phyloP scores from a whole-genome alignment of 257 asterid genomes.

The Solanum pinnatisectum region DNA sequence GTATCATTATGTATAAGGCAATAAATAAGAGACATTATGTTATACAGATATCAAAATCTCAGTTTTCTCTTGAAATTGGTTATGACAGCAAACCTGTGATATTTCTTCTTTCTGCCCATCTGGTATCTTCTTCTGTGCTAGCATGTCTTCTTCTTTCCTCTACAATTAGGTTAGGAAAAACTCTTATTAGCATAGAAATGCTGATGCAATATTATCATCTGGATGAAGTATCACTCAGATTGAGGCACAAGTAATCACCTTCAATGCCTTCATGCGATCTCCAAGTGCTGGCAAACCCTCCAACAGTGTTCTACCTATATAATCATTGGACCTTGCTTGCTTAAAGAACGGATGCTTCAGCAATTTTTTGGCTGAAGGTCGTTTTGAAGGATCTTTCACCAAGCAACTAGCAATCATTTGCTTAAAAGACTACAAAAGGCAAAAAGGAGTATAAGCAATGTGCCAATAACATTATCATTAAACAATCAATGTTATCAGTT shows the following conservation, averaged over 20 bases:
- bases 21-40: background rate
- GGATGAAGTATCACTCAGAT: background rate
- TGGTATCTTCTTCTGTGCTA: constrained; percentile 95
- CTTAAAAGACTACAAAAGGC: constrained; percentile 60
- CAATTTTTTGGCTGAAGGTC: constrained; percentile 86
- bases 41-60: background rate
- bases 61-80: background rate
- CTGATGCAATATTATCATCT: constrained; percentile 2
- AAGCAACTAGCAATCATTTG: constrained; percentile 97
- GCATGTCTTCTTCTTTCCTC: constrained; percentile 94
- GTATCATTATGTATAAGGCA: background rate
- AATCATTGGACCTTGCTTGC: constrained; percentile 93
- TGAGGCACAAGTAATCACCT: constrained; percentile 37
- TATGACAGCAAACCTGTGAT: constrained; percentile 62
- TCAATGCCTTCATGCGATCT: constrained; percentile 67
- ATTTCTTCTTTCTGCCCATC: constrained; percentile 89
- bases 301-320: constrained; percentile 56
- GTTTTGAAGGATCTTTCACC: constrained; percentile 94
- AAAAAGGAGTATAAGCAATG: background rate
- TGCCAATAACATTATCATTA: background rate
- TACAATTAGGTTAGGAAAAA: constrained; percentile 15
- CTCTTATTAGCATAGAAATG: constrained; percentile 18
- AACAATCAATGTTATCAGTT: background rate
- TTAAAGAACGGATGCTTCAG: constrained; percentile 85
- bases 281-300: constrained; percentile 94